Evolutionary conservation across 306 rosid genomes (phyloP).

Genomic region (Vigna hirtella): DNA sequence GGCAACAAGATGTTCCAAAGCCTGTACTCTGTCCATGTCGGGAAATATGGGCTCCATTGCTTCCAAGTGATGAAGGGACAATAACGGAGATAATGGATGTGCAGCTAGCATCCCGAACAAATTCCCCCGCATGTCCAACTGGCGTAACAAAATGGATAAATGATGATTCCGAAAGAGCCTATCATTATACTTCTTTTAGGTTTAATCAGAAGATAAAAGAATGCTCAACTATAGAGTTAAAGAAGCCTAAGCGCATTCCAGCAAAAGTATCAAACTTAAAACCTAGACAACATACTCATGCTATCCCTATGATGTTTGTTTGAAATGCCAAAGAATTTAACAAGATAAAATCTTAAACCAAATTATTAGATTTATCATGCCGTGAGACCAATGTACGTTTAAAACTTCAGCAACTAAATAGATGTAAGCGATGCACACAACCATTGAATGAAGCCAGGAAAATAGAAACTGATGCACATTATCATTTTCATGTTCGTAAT

Average conservation of each 20-base stretch:
- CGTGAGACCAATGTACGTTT: neutral
- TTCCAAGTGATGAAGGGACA: constrained; percentile 95
- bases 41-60: constrained; percentile 82
- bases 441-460: neutral
- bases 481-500: constrained; percentile 1
- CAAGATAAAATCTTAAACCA: constrained; percentile 24
- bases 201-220: constrained; percentile 6
- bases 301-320: constrained; percentile 4
- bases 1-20: constrained; percentile 67
- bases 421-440: neutral
- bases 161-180: constrained; percentile 6
- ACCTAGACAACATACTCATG: constrained; percentile 15
- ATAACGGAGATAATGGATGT: constrained; percentile 80
- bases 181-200: constrained; percentile 2
- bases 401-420: neutral
- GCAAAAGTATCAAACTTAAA: constrained; percentile 4
- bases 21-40: constrained; percentile 61
- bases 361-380: neutral
- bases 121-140: constrained; percentile 94
- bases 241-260: constrained; percentile 14
- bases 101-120: constrained; percentile 84
- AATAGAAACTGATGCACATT: neutral
- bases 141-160: constrained; percentile 21
- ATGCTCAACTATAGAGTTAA: neutral
- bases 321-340: constrained; percentile 4